Evolutionary conservation across 1,139 yeast genomes (phyloP), one percentile per base, ranked within the genome.

Genomic region (Hyphopichia fennica): DNA sequence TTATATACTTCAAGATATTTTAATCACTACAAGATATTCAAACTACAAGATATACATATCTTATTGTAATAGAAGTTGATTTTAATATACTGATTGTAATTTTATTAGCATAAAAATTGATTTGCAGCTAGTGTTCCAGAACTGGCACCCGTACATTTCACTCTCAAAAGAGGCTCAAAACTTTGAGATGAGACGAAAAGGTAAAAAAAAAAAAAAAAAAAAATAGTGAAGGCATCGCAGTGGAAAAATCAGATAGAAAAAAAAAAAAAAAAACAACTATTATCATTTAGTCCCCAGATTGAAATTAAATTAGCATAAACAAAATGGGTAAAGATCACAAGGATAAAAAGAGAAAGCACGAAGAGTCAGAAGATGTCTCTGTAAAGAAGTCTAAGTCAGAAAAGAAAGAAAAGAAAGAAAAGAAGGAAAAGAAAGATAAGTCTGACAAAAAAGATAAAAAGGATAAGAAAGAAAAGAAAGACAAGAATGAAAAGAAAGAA

Each of bases 301-400:
- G 23, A 20, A 20, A 6, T 9, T 20, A 20, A 20, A 20, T 6
- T 20, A 20, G 9, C 23, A 20, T 5, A 11, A 5, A 25, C 13
- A 25, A 4, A 25, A 63, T 67, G 72, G 63, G 58, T 38, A 64
- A 65, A 46, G 69, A 65, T 41, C 52, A 53, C 42, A 63, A 62
- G 48, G 75, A 72, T 38, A 72, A 67, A 50, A 77, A 75, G 63
- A 72, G 79, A 65, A 75, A 71, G 61, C 52, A 51, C 44, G 61
- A 61, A 43, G 64, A 56, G 14, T 59, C 47, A 6, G 56, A 47
- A 6, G 69, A 54, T 37, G 63, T 60, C 13, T 51, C 54, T 28
- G 54, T 56, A 28, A 61, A 57, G 51, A 50, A 56, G 35, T 42
- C 45, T 22, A 56, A 52, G 52, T 52, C 53, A 58, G 65, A 67